Percentiles rank a stretch among this genome's conserved stretches.
These are phyloP conservation scores for Aspergillus costaricaensis DNA, from an alignment of 2,329 filamentous ascomycete species.

Conservation along the genomic window DNA sequence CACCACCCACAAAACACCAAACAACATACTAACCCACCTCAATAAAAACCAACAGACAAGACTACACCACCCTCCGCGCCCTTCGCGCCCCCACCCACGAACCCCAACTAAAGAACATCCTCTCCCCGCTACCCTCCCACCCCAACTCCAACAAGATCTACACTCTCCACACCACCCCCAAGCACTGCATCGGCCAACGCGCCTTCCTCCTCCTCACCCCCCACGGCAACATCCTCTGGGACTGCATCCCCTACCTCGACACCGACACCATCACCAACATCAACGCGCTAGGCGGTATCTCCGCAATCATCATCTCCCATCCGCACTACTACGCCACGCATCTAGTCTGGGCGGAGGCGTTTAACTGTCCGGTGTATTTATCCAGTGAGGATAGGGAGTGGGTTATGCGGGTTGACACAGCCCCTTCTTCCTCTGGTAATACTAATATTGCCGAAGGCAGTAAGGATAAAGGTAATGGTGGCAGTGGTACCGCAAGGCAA, in stretches of 20 bases:
- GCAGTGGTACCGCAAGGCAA: constrained; percentile 26
- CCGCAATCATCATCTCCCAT: constrained; percentile 74
- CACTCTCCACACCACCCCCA: constrained; percentile 44
- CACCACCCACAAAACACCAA: no score
- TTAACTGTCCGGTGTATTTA: constrained; percentile 70
- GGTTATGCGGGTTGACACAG: constrained; percentile 50
- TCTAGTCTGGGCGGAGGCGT: constrained; percentile 69
- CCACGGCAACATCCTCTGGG: constrained; percentile 75
- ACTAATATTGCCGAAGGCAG: no score
- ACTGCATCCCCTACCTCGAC: constrained; percentile 72
- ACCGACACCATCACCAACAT: constrained; percentile 61
- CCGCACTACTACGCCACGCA: constrained; percentile 83
- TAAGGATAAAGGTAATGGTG: background rate
- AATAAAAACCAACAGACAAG: constrained; percentile 19
- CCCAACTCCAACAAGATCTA: constrained; percentile 1
- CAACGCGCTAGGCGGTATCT: constrained; percentile 63
- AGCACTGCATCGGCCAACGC: constrained; percentile 74
- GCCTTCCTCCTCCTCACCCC: constrained; percentile 68
- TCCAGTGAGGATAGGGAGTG: constrained; percentile 66
- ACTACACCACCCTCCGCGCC: constrained; percentile 32
- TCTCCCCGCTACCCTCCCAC: constrained; percentile 20
- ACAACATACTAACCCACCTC: background rate
- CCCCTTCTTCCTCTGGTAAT: no score
- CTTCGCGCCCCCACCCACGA: constrained; percentile 21
- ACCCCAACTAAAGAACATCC: constrained; percentile 23